These are phyloP conservation scores for Jasminum sambac DNA, from an alignment of 257 asterid species.

Conservation along the genomic window DNA sequence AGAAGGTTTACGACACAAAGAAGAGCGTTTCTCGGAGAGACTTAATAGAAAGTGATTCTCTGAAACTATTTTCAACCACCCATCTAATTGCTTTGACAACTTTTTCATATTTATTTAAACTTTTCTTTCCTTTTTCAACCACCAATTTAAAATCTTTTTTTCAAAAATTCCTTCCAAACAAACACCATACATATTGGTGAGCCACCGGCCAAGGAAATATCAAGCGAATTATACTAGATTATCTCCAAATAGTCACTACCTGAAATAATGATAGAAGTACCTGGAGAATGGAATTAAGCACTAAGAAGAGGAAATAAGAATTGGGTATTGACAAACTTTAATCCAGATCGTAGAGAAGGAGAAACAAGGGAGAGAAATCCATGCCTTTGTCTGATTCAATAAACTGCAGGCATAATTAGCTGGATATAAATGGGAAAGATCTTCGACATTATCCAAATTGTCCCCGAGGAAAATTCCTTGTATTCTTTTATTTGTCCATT, in stretches of 20 bases:
- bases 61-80: too few relatives aligned
- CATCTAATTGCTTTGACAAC: too few relatives aligned
- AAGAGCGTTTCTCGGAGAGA: neutral
- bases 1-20: neutral
- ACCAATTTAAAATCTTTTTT: too few relatives aligned
- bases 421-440: conserved; percentile 48
- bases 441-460: conserved; percentile 47
- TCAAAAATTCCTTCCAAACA: too few relatives aligned
- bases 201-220: too few relatives aligned
- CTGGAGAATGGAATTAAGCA: too few relatives aligned
- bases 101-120: too few relatives aligned
- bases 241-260: too few relatives aligned
- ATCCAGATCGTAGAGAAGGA: conserved; percentile 14
- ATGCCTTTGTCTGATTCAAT: conserved; percentile 63
- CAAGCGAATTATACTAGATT: too few relatives aligned
- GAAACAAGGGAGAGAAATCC: conserved; percentile 28
- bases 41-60: neutral
- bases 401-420: conserved; percentile 42
- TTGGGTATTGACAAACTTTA: conserved; percentile 10
- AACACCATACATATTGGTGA: too few relatives aligned
- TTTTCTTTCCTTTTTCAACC: too few relatives aligned
- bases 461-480: conserved; percentile 43
- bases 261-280: neutral
- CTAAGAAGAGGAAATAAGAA: neutral
- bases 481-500: conserved; percentile 56